These are phyloP conservation scores for Barbarea vulgaris DNA, from an alignment of 345 rosid genomes.

Conservation along the genomic window DNA sequence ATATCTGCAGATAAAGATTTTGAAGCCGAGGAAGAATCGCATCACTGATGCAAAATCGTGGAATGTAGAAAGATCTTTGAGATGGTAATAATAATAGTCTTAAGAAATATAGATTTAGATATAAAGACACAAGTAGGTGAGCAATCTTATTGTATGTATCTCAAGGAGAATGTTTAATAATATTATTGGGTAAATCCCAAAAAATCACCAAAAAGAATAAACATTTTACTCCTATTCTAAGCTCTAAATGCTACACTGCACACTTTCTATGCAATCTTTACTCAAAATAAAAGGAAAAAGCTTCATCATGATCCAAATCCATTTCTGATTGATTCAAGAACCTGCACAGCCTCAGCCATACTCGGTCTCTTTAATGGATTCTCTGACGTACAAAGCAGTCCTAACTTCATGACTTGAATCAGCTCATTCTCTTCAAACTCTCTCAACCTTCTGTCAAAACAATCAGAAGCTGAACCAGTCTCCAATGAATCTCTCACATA, in stretches of 20 bases:
- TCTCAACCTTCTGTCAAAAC: constrained; percentile 74
- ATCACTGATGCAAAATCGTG: constrained; percentile 37
- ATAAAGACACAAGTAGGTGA: constrained; percentile 12
- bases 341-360: constrained; percentile 97
- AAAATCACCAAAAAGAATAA: constrained; percentile 32
- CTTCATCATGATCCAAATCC: constrained; percentile 54
- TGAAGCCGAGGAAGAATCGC: constrained; percentile 44
- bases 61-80: background rate
- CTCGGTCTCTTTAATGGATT: constrained; percentile 84
- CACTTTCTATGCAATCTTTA: constrained; percentile 34
- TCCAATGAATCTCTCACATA: constrained; percentile 76
- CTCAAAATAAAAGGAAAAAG: background rate
- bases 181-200: constrained; percentile 9
- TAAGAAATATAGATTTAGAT: background rate
- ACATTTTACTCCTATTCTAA: background rate
- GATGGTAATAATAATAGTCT: constrained; percentile 5
- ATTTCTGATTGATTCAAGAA: constrained; percentile 88
- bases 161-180: constrained; percentile 25
- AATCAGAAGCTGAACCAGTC: constrained; percentile 77
- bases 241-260: constrained; percentile 25
- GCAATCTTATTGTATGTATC: constrained; percentile 23
- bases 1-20: constrained; percentile 48
- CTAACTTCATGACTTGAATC: constrained; percentile 93
- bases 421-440: constrained; percentile 85
- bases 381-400: constrained; percentile 78